Base-by-base conservation (phyloP, 2,329 filamentous ascomycete species). In the Coniochaeta ligniaria region DNA sequence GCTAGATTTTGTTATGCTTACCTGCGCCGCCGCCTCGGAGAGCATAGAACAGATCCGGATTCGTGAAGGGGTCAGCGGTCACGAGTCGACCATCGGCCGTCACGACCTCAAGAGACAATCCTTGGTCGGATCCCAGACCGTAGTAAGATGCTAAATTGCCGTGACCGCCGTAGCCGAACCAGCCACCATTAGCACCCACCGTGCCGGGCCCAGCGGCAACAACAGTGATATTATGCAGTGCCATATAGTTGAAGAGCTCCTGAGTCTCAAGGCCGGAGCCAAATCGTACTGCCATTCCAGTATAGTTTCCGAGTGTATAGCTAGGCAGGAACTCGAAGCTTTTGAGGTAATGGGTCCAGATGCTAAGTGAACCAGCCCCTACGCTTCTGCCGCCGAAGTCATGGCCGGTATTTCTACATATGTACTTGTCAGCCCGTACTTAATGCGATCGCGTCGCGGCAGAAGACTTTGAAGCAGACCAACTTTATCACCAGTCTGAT, bases 51-150 rank as follows among this genome's bases (percentile, higher is more conserved):
- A 79, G 67, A 31, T 78, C 76, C 1, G 67, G 50, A 52, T 79
- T 73, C 9, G 69, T 67, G 31, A 66, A 68, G 7, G 68, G 63
- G 56, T 76, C 75, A 1, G 81, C 82, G 1, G 72, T 78, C 1
- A 83, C 66, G 36, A 78, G 67, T 2, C 70, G 60, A 1, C 83
- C 82, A 50, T 73, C 69, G 0, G 76, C 80, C 7, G 78, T 80
- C 0, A 84, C 73, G 0, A 81, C 77, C 28, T 80, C 73, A 62
- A 76, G 73, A 50, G 78, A 74, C 8, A 85, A 70, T 0, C 77
- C 76, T 62, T 84, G 80, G 63, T 84, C 82, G 0, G 79, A 80
- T 1, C 72, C 82, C 1, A 85, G 70, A 0, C 82, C 82, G 45
- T 77, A 77, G 9, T 67, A 72, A 0, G 79, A 80, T 2, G 72